Conservation (phyloP, 2,329 filamentous ascomycete genomes). For the Cytospora schulzeri region DNA sequence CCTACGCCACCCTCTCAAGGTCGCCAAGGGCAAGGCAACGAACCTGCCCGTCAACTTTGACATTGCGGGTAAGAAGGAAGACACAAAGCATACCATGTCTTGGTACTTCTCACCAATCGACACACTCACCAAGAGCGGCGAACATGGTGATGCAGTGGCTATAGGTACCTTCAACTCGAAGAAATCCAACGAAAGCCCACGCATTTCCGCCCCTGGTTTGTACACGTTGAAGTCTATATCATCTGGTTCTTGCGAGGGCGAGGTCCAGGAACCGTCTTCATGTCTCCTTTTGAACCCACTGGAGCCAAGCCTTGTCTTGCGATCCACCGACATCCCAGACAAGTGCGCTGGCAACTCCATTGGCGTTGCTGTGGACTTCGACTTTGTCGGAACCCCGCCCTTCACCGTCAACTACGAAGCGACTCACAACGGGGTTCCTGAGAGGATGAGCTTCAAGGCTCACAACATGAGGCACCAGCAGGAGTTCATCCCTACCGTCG, state of each 20-base stretch:
- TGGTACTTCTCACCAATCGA: constrained; percentile 83
- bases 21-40: constrained; percentile 71
- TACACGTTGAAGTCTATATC: constrained; percentile 83
- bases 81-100: constrained; percentile 69
- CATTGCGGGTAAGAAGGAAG: constrained; percentile 59
- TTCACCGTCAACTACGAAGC: constrained; percentile 82
- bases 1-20: constrained; percentile 76
- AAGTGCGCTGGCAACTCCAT: constrained; percentile 95
- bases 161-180: constrained; percentile 63
- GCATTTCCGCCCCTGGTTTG: constrained; percentile 76
- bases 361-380: constrained; percentile 83
- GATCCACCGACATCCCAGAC: constrained; percentile 82
- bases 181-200: constrained; percentile 63
- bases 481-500: constrained; percentile 77
- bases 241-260: constrained; percentile 80
- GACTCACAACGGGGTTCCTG: constrained; percentile 60
- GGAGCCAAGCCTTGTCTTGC: constrained; percentile 76
- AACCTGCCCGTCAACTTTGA: constrained; percentile 73
- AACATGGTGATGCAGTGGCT: constrained; percentile 63
- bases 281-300: constrained; percentile 90
- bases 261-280: constrained; percentile 91
- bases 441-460: constrained; percentile 59
- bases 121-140: constrained; percentile 68
- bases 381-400: constrained; percentile 88
- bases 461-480: constrained; percentile 79